These are phyloP conservation scores for Rhododendron simsii DNA, from an alignment of 148 eudicot species.

Conservation along the genomic window DNA sequence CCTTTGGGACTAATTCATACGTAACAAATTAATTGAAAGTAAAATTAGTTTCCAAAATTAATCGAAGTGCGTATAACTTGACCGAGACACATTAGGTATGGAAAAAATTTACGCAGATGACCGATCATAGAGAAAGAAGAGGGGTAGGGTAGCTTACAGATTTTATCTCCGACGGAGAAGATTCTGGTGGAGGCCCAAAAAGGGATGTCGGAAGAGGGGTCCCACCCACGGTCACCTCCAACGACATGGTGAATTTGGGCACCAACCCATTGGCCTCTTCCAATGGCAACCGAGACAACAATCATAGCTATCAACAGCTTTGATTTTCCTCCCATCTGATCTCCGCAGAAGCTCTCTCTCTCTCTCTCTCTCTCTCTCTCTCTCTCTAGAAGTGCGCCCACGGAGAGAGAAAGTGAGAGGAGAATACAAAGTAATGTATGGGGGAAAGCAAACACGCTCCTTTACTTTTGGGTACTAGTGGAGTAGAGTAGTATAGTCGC, in stretches of 20 bases:
- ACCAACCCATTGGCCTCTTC: constrained; percentile 21
- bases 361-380: not conserved
- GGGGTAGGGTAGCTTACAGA: constrained; percentile 40
- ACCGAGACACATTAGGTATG: not conserved
- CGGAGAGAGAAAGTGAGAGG: not conserved
- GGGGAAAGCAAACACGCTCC: not conserved
- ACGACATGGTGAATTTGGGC: constrained; percentile 57
- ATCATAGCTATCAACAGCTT: constrained; percentile 10
- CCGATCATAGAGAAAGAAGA: not conserved
- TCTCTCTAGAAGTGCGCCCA: too few species aligned
- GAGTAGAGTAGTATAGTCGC: not conserved
- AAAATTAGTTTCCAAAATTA: too few species aligned
- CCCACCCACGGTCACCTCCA: constrained; percentile 68
- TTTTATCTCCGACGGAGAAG: constrained; percentile 64
- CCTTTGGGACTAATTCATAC: too few species aligned
- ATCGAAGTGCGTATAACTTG: too few species aligned
- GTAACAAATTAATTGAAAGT: too few species aligned
- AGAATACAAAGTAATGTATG: not conserved
- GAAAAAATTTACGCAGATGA: too few species aligned
- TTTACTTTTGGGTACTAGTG: not conserved
- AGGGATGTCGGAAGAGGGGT: constrained; percentile 35
- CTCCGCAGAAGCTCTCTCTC: not conserved
- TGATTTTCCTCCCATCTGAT: not conserved
- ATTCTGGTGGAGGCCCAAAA: constrained; percentile 49
- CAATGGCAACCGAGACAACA: constrained; percentile 10